These are phyloP conservation scores for Kodamaea kaohsiungensis DNA, from an alignment of 805 yeast species.

Conservation along the genomic window DNA sequence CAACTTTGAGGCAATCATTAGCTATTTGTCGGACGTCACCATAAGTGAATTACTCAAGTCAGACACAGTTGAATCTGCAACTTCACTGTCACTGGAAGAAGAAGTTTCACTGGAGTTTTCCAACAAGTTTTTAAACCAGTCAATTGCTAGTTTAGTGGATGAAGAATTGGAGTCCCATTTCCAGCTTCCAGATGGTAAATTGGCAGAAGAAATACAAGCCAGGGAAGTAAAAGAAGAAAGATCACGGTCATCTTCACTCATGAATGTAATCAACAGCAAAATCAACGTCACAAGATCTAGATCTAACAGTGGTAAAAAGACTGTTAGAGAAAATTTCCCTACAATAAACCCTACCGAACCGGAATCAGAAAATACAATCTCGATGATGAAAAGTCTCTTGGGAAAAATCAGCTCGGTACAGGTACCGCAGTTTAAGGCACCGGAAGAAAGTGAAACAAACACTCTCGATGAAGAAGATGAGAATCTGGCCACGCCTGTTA, in stretches of 20 bases:
- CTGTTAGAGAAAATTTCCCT: constrained; percentile 28
- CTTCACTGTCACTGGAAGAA: constrained; percentile 7
- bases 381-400: constrained; percentile 36
- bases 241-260: constrained; percentile 40
- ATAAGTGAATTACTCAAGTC: constrained; percentile 25
- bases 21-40: constrained; percentile 38
- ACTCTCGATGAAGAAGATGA: constrained; percentile 15
- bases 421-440: constrained; percentile 15
- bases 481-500: constrained; percentile 3
- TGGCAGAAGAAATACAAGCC: constrained; percentile 16
- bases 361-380: constrained; percentile 22
- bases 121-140: constrained; percentile 9
- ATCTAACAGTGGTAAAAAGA: constrained; percentile 32
- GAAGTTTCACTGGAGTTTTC: constrained; percentile 9
- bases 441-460: constrained; percentile 1
- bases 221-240: constrained; percentile 17
- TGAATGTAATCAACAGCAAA: constrained; percentile 35
- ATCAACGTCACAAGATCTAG: constrained; percentile 35
- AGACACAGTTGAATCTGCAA: constrained; percentile 1
- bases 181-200: constrained; percentile 29
- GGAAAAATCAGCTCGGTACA: constrained; percentile 32
- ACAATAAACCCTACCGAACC: constrained; percentile 15
- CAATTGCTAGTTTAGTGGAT: constrained; percentile 29
- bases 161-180: constrained; percentile 25
- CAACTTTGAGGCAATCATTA: constrained; percentile 43